Base-by-base conservation (phyloP, 2,329 filamentous ascomycete genomes). In the Zasmidium cellare region DNA sequence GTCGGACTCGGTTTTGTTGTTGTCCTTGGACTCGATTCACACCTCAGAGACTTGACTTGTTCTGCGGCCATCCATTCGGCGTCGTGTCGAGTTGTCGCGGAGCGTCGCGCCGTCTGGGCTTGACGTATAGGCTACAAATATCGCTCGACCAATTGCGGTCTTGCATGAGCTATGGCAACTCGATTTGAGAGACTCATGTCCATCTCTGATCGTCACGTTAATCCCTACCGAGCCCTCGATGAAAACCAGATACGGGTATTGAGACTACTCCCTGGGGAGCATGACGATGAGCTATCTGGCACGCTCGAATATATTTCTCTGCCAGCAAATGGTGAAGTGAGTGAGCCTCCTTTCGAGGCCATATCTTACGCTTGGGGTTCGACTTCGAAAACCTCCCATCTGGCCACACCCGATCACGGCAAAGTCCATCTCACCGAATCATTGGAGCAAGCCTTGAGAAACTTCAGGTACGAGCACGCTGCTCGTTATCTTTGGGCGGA, bases 291-390 rank as follows among this genome's bases (percentile, higher is more conserved):
- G n/a, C 16, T 41, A 5, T n/a, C 7, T n/a, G 35, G 7, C n/a
- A 41, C n/a, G 11, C 35, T 41, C 6, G 35, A 41, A 14, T 14
- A 41, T n/a, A 14, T 41, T 14, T 41, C 12, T 18, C 16, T 41
- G 16, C 35, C 35, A 3, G 12, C 11, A 3, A 3, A 41, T 41
- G 35, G 35, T 5, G 12, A 18, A 3, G 3, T 14, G 35, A 41
- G 3, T n/a, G 16, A 18, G 6, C 11, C n/a, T 3, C 7, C 7
- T 3, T 41, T 41, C 28, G 49, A 51, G 31, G 49, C 25, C 20
- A 3, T 51, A 19, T 51, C 49, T 1, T 51, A 51, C 25, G 49
- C 31, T 11, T 41, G 49, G 49, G 49, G 49, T n/a, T 35, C 24
- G 3, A 7, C 16, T 9, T 9, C n/a, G 2, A 7, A 51, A 35